Evolutionary conservation across 2,329 filamentous ascomycete species (phyloP).

Genomic region (Leptographium procerum): DNA sequence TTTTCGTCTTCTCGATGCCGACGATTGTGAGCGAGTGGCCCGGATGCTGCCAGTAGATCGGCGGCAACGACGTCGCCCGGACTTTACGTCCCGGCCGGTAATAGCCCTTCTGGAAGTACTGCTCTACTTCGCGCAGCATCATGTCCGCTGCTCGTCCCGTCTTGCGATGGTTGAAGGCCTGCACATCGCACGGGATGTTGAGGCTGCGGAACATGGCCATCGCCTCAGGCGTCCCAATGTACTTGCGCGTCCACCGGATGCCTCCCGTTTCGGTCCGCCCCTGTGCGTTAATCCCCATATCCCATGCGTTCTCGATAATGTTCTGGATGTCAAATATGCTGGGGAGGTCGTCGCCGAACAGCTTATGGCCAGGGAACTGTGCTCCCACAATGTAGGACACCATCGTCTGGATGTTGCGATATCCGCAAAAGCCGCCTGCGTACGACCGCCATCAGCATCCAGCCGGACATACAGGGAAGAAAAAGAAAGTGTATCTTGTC

Average conservation of each 20-base stretch:
- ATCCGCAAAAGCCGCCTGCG: constrained; percentile 83
- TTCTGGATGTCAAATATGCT: constrained; percentile 76
- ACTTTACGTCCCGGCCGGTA: constrained; percentile 47
- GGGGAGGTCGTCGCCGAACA: constrained; percentile 53
- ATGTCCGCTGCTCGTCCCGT: constrained; percentile 36
- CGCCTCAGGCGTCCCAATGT: constrained; percentile 87
- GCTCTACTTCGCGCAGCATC: constrained; percentile 57
- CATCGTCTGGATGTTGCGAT: constrained; percentile 90
- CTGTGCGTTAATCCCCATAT: constrained; percentile 64
- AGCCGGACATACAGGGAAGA: not conserved
- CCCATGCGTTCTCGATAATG: constrained; percentile 79
- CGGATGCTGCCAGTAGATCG: constrained; percentile 82
- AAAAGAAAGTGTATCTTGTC: constrained; percentile 1
- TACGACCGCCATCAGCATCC: not conserved
- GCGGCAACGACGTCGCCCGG: constrained; percentile 60
- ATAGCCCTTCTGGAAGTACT: constrained; percentile 57
- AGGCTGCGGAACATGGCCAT: constrained; percentile 66
- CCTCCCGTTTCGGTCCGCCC: constrained; percentile 76
- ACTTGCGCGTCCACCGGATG: constrained; percentile 80
- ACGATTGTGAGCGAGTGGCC: constrained; percentile 87
- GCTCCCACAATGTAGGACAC: constrained; percentile 62
- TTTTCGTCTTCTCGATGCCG: constrained; percentile 60
- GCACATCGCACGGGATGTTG: constrained; percentile 56
- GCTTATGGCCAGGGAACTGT: constrained; percentile 41
- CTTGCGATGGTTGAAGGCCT: constrained; percentile 42